phyloP scores from a whole-genome alignment of 768 basidiomycete genomes.

The Clitopilus passeckerianus region DNA sequence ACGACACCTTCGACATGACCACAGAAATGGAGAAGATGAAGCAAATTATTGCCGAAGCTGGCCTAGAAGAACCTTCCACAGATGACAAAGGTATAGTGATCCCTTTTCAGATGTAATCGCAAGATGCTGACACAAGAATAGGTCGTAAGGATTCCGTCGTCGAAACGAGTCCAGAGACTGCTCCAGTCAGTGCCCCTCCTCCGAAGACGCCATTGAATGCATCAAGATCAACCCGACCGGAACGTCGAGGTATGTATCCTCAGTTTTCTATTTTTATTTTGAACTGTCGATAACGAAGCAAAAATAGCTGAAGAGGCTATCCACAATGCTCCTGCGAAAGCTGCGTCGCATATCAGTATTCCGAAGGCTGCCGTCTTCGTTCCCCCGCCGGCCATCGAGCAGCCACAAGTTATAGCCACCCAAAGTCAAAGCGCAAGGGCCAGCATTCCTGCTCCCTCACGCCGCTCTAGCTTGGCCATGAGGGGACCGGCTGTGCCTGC shows the following conservation, averaged over 20 bases:
- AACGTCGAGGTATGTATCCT: not conserved
- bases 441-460: not conserved
- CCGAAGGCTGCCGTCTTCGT: conserved; percentile 5
- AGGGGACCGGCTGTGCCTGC: conserved; percentile 37
- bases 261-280: not conserved
- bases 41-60: conserved; percentile 8
- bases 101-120: no score
- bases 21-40: conserved; percentile 16
- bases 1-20: conserved; percentile 33
- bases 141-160: not conserved
- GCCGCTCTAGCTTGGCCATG: conserved; percentile 4
- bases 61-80: not conserved
- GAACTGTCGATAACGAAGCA: not conserved
- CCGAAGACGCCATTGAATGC: not conserved
- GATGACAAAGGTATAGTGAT: not conserved
- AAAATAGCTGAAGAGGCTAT: not conserved
- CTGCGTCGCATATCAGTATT: not conserved
- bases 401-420: not conserved
- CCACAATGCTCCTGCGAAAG: not conserved
- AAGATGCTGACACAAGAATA: not conserved
- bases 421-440: conserved; percentile 2
- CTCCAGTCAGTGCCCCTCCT: not conserved
- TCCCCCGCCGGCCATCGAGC: conserved; percentile 1
- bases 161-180: not conserved
- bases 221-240: not conserved